Evolutionary conservation across 2,329 filamentous ascomycete genomes (phyloP), one percentile per base, ranked within the genome.

Genomic region (Decorospora gaudefroyi): DNA sequence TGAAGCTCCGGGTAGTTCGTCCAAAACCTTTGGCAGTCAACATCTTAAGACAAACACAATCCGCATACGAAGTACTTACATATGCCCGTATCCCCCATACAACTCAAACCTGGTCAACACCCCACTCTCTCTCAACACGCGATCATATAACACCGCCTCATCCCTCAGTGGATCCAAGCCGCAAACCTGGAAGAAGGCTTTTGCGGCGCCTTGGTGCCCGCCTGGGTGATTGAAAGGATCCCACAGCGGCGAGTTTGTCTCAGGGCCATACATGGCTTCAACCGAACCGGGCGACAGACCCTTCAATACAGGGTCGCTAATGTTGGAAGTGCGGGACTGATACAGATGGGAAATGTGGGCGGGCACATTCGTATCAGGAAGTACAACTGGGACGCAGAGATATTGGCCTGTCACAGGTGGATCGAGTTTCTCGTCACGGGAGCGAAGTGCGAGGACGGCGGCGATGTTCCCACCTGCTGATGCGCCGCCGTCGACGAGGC

Each of bases 401-500:
- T 74, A 72, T 8, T 73, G 57, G 0, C 76, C 76, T 0, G 76
- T 79, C 7, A 80, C 57, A 0, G 65, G 66, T 1, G 75, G 74
- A 0, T 59, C 48, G 4, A 77, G 58, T 0, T 64, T 62, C 23
- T 72, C 69, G 39, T 75, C 72, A 3, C 71, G 68, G 4, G 73
- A 69, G 0, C 73, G 51, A 38, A 78, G 72, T 1, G 74, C 68
- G 1, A 79, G 67, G 0, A 74, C 74, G 0, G 73, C 72, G n/a
- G 76, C 70, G 42, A 80, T 72, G 54, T 79, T 79, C n/a, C 74
- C 78, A 3, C 77, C 78, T 0, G 77, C 77, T 2, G 74, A 77
- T 4, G 72, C 75, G 12, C 78, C 78, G 6, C 76, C 75, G 0
- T 80, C 57, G n/a, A 79, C 67, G 49, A 80, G 76, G 6, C 76